phyloP scores from a whole-genome alignment of 495 filamentous ascomycete genomes.

The Pseudevernia furfuracea region DNA sequence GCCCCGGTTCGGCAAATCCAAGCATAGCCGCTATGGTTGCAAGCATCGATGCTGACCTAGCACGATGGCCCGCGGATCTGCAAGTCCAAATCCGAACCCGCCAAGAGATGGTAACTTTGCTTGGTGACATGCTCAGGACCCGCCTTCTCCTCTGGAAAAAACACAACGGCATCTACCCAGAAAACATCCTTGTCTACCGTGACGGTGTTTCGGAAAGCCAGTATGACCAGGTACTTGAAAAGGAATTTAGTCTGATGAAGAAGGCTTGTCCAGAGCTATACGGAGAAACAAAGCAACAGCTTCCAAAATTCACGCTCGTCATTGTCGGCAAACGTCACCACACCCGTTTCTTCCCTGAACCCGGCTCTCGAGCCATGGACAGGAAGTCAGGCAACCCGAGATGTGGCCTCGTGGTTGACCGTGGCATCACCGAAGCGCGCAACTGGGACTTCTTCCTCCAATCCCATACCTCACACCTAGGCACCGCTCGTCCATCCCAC shows the following conservation, averaged over 20 bases:
- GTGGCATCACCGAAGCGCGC: conserved; percentile 54
- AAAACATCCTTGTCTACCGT: not conserved
- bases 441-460: conserved; percentile 82
- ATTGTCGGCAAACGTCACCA: not conserved
- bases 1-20: not conserved
- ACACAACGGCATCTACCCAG: not conserved
- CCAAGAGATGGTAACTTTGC: not conserved
- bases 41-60: not conserved
- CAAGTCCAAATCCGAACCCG: not conserved
- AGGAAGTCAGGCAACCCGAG: no score
- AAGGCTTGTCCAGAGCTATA: no score
- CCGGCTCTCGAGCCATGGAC: no score
- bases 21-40: not conserved
- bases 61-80: not conserved
- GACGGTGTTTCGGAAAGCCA: not conserved
- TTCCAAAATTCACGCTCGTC: not conserved
- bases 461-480: conserved; percentile 69
- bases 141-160: not conserved
- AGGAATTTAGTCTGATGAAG: no score
- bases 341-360: not conserved
- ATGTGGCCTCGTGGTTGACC: no score
- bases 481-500: not conserved
- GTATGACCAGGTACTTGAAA: not conserved
- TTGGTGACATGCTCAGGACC: not conserved
- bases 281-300: not conserved